Conservation (phyloP, 257 asterid genomes). For the Vinca minor region DNA sequence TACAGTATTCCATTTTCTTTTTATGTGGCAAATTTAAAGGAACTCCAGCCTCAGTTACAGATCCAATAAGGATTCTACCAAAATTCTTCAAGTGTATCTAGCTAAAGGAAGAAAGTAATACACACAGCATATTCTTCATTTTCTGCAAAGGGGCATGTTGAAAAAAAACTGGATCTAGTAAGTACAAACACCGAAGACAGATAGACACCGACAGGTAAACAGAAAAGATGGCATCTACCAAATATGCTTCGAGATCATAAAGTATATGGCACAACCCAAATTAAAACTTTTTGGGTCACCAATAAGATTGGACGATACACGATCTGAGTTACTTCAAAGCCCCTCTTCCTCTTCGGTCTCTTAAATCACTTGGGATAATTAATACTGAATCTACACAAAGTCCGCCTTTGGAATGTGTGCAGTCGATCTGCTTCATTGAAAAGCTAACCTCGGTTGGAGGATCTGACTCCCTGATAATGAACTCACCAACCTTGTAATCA, state of each 20-base stretch:
- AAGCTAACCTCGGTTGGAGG: slow-evolving; percentile 64
- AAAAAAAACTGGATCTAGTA: slow-evolving; percentile 45
- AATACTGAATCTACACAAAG: slow-evolving; percentile 80
- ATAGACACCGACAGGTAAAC: slow-evolving; percentile 33
- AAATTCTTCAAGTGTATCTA: not conserved
- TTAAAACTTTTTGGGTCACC: slow-evolving; percentile 10
- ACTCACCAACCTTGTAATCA: slow-evolving; percentile 85
- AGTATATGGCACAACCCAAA: slow-evolving; percentile 25
- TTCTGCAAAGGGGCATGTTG: slow-evolving; percentile 23
- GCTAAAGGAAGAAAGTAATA: not conserved
- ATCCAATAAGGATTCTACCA: not conserved
- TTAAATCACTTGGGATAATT: slow-evolving; percentile 58
- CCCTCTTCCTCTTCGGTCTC: slow-evolving; percentile 38
- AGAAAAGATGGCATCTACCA: slow-evolving; percentile 27
- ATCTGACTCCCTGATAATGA: slow-evolving; percentile 49
- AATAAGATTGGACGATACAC: slow-evolving; percentile 14
- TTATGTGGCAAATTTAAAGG: not conserved
- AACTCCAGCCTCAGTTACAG: not conserved
- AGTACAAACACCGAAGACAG: slow-evolving; percentile 33
- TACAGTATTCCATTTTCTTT: not conserved
- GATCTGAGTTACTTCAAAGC: slow-evolving; percentile 25
- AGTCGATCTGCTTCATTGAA: slow-evolving; percentile 94
- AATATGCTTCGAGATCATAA: not conserved
- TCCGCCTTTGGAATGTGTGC: slow-evolving; percentile 98
- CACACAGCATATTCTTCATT: slow-evolving; percentile 20